Conservation (phyloP, 805 yeast species). For the Candida gorgasii region DNA sequence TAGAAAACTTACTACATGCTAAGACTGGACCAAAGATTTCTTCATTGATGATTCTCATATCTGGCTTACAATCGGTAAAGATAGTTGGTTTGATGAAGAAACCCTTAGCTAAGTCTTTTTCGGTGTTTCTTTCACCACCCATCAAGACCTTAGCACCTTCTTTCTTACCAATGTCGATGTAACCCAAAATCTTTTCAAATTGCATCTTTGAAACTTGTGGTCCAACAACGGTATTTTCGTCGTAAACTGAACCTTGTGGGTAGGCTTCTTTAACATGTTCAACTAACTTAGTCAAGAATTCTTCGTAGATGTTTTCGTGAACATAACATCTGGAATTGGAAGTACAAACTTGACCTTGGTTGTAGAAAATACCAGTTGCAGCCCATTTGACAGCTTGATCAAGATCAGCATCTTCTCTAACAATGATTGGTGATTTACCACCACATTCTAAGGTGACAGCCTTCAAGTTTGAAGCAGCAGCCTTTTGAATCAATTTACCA, state of each 20-base stretch:
- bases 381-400: constrained; percentile 71
- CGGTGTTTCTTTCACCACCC: constrained; percentile 46
- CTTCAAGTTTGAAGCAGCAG: constrained; percentile 62
- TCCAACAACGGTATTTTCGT: constrained; percentile 50
- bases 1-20: constrained; percentile 60
- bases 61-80: constrained; percentile 66
- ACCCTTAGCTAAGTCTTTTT: constrained; percentile 48
- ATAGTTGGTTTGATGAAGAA: constrained; percentile 75
- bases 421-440: constrained; percentile 67
- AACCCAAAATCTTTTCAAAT: constrained; percentile 50
- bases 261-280: constrained; percentile 49
- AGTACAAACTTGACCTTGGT: constrained; percentile 70
- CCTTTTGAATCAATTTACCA: constrained; percentile 62
- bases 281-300: constrained; percentile 47
- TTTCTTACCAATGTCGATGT: constrained; percentile 44
- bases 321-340: constrained; percentile 64
- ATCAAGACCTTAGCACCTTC: constrained; percentile 44
- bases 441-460: constrained; percentile 71
- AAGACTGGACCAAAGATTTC: constrained; percentile 92
- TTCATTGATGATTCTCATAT: constrained; percentile 68
- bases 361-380: constrained; percentile 61
- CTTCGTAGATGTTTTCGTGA: constrained; percentile 56
- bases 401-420: constrained; percentile 63
- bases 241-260: constrained; percentile 59
- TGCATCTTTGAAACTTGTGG: constrained; percentile 63